Base-by-base conservation (phyloP, 2,329 filamentous ascomycete genomes). In the Phialemoniopsis sp. region DNA sequence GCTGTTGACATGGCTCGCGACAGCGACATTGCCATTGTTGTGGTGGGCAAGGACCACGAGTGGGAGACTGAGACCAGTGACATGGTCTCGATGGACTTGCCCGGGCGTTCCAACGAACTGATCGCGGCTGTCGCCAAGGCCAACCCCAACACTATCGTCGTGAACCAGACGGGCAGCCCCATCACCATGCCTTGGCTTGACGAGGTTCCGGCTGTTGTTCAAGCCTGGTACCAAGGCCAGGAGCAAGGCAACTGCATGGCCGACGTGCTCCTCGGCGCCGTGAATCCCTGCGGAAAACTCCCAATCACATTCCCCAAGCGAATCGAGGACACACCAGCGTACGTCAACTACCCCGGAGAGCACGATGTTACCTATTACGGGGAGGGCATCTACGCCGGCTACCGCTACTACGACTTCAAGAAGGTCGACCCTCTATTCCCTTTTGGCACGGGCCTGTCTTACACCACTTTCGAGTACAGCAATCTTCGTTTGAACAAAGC, bases 21-120 rank as follows among this genome's bases (percentile, higher is more conserved):
- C 32, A 81, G 82, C 2, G 86, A 91, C 41, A 83, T 90, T 53
- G 87, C 90, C 35, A 73, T 93, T 44, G 69, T 93, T 38, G 85
- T 87, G 53, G 82, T 82, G 3, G 88, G 88, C 3, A 72, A 91
- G 34, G 90, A 89, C 53, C 76, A 76, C 29, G 86, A 91, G 54
- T 91, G 86, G 85, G 87, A 91, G 58, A 83, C 82, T 0, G 87
- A 90, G 63, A 85, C 85, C 26, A 70, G 77, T 29, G 89, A 95
- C 62, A 80, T 89, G 31, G 84, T 82, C 50, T 85, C 85, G 58
- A 78, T 95, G 58, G 85, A 82, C 18, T 70, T 94, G 1, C 91
- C 89, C 63, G 76, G 83, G 16, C 73, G 78, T 29, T 78, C 84
- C 31, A 85, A 93, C 51, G 71, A 77, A 14, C 64, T 95, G 39